Conservation (phyloP, 305 asterid species). For the Fraxinus greggii region DNA sequence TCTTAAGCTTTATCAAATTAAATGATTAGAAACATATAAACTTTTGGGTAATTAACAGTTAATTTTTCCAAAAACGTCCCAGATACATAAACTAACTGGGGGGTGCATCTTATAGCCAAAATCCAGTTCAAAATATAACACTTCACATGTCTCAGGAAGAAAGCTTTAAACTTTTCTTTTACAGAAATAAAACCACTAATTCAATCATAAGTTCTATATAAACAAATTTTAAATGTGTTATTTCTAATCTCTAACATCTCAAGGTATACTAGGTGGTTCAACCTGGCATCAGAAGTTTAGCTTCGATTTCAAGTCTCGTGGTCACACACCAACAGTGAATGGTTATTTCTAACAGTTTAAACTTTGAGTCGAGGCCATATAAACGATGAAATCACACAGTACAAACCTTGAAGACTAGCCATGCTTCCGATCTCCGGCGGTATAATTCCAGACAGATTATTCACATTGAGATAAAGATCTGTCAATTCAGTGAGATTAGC, state of each 20-base stretch:
- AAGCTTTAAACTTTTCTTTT: background rate
- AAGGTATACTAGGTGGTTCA: background rate
- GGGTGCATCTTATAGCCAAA: background rate
- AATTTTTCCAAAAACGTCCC: background rate
- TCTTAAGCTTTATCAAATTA: background rate
- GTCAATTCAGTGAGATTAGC: constrained; percentile 67
- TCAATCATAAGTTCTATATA: background rate
- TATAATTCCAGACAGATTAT: constrained; percentile 57
- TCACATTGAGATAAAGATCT: constrained; percentile 79
- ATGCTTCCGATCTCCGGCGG: constrained; percentile 72
- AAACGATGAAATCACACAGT: background rate
- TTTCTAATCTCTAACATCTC: background rate
- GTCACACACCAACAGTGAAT: no score
- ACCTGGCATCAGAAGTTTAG: background rate
- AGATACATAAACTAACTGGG: background rate
- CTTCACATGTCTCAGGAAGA: background rate
- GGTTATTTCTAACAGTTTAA: background rate
- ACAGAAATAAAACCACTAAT: background rate
- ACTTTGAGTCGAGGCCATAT: background rate
- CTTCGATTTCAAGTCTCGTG: no score
- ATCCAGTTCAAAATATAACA: background rate
- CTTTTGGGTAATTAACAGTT: background rate
- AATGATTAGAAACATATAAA: background rate
- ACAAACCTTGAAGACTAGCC: constrained; percentile 58
- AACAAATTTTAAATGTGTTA: background rate